Base-by-base conservation (phyloP, 768 basidiomycete species). In the Hemileccinum rubropunctum region DNA sequence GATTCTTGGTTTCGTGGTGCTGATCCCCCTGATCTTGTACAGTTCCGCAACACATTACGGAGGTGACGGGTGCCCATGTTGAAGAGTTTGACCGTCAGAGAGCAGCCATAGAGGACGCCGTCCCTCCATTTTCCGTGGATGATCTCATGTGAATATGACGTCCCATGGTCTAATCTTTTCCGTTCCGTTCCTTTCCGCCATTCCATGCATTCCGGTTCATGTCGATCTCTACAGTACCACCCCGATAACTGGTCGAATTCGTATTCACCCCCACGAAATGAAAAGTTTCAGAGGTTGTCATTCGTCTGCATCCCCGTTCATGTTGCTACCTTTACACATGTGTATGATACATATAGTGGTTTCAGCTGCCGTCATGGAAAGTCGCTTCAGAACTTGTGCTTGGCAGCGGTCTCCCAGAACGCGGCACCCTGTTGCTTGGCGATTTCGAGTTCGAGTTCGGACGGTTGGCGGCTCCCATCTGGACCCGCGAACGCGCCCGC, bases 401-500 rank as follows among this genome's bases (percentile, higher is more conserved):
- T 75, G 46, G 72, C 69, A 33, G 82, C 67, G 28, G 57, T 68
- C n/a, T 75, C 61, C 52, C 72, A 82, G 71, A 86, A 86, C 14
- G 61, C 50, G 48, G 63, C 60, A 44, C 84, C 84, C 59, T 86
- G 84, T 21, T 70, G 64, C 10, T 57, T 51, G 12, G 80, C 82
- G 15, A 84, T 57, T 45, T 77, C 73, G 33, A 77, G 68, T 60
- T 87, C 84, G 32, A 79, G 71, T 1, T 59, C 51, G 7, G 67
- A 61, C 3, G 85, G 81, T 56, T 75, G 65, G 45, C 82, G 79
- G 3, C 68, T 60, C 3, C 81, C 83, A 52, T 74, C 69, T 3
- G 62, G 33, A 2, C 64, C 74, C 18, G 82, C 76, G 47, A 75
- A 74, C 7, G 83, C 79, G 20, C 84, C 86, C n/a, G 88, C 85